Base-by-base conservation (phyloP, 2,329 filamentous ascomycete species). In the Curvularia hawaiiensis region DNA sequence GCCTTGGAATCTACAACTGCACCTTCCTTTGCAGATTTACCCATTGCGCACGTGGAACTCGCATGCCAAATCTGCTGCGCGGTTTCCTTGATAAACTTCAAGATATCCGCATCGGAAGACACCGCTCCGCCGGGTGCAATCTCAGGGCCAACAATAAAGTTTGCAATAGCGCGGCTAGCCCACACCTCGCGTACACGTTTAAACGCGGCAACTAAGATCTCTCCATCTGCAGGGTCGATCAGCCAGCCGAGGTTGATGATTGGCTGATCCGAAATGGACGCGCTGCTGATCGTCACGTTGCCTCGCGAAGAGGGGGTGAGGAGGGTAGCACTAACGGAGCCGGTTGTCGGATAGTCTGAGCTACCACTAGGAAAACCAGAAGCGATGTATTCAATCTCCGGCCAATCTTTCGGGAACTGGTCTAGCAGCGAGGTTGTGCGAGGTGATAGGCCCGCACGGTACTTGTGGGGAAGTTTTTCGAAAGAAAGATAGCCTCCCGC, bases 211-310 rank as follows among this genome's bases (percentile, higher is more conserved):
- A 78, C 56, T 0, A 69, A 63, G 1, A 77, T 30, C 31, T 76
- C 72, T 18, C 63, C 54, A 52, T 78, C 76, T 0, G 63, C 65
- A 0, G 63, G 54, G 26, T 73, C 60, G 10, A 64, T 71, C 8
- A 78, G 54, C 72, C 73, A 78, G 10, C 64, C 66, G 0, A 71
- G 66, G 41, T 77, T 64, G 47, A 79, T 72, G 52, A 73, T 52
- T 0, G 76, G 77, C 6, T 64, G 40, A 35, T 72, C 72, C 0
- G 46, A n/a, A 4, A 66, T 71, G 22, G 71, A 62, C 3, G 64
- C 47, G 12, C 67, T 72, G 2, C 40, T 20, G 35, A 78, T 73
- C 0, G 70, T 70, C 12, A 78, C 65, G 38, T 62, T 75, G 3
- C 77, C 77, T 43, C 49, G 59, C 1, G 65, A 68, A 1, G 47